Conservation (phyloP, 495 filamentous ascomycete genomes). For the Hypomontagnella submonticulosa region DNA sequence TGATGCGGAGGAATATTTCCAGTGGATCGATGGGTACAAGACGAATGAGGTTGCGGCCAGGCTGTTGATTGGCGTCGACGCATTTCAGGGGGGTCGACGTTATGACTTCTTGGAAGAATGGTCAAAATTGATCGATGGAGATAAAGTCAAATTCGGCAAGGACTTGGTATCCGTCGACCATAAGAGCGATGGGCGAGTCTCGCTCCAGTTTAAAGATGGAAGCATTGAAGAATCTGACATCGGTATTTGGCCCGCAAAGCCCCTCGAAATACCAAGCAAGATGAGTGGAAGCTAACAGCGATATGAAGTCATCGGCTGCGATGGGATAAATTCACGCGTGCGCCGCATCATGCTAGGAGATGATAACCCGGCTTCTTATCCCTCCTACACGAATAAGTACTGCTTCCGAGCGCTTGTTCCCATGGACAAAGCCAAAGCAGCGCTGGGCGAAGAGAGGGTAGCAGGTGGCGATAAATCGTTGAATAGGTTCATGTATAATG, state of each 20-base stretch:
- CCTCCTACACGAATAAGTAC: slow-evolving; percentile 54
- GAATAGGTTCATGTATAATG: slow-evolving; percentile 58
- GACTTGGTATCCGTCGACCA: slow-evolving; percentile 38
- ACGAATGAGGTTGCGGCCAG: slow-evolving; percentile 48
- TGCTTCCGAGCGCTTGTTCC: slow-evolving; percentile 57
- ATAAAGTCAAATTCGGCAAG: slow-evolving; percentile 50
- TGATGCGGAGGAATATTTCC: slow-evolving; percentile 54
- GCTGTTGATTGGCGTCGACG: slow-evolving; percentile 52
- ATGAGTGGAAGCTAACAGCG: slow-evolving; percentile 19
- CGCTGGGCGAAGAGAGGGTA: slow-evolving; percentile 43
- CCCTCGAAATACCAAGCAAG: background rate
- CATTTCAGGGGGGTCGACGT: slow-evolving; percentile 56
- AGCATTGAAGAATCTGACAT: slow-evolving; percentile 47
- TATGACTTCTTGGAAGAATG: slow-evolving; percentile 58
- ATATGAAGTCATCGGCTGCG: slow-evolving; percentile 54
- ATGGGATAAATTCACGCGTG: slow-evolving; percentile 57
- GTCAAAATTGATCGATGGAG: slow-evolving; percentile 44
- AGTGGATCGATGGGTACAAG: slow-evolving; percentile 53
- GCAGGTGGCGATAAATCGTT: slow-evolving; percentile 25
- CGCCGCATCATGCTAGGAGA: slow-evolving; percentile 51
- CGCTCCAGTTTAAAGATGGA: slow-evolving; percentile 51
- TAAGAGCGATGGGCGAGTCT: slow-evolving; percentile 24
- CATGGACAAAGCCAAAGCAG: slow-evolving; percentile 48
- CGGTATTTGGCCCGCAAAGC: slow-evolving; percentile 29
- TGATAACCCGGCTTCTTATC: slow-evolving; percentile 42